A percentile compares a stretch with the other conserved stretches of the same genome.
Conservation (phyloP, 495 filamentous ascomycete species). For the Podospora comata region DNA sequence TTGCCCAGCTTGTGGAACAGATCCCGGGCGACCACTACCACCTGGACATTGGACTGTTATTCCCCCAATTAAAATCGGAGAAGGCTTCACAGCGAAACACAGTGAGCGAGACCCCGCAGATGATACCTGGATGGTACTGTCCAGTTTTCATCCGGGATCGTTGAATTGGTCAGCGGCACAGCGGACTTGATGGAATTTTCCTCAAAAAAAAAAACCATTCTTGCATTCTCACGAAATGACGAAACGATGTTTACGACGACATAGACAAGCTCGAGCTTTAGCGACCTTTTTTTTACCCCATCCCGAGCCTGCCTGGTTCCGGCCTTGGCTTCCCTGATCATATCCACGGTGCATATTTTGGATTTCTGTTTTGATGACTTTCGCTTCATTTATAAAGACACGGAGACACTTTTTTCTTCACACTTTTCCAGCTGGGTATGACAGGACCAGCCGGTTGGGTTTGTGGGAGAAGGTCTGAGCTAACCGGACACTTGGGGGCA, state of each 20-base stretch:
- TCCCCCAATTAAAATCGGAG: constrained; percentile 43
- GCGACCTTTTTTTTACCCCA: constrained; percentile 19
- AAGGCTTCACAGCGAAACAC: constrained; percentile 47
- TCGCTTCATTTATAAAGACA: constrained; percentile 8
- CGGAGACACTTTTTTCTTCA: not conserved
- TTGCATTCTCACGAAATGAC: constrained; percentile 36
- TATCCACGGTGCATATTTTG: constrained; percentile 7
- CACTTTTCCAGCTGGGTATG: constrained; percentile 26
- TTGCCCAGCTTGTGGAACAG: constrained; percentile 8
- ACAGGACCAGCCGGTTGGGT: constrained; percentile 30
- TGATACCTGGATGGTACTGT: constrained; percentile 30
- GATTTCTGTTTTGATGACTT: constrained; percentile 15
- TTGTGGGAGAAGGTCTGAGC: not conserved
- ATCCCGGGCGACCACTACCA: constrained; percentile 5
- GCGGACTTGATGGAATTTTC: constrained; percentile 17
- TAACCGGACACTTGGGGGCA: constrained; percentile 20
- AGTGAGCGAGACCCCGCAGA: constrained; percentile 21
- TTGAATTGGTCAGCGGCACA: not conserved
- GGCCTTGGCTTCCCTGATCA: not conserved
- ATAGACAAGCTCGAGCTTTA: constrained; percentile 30
- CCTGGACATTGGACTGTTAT: constrained; percentile 17
- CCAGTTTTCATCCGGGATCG: constrained; percentile 21
- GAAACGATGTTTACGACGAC: constrained; percentile 31
- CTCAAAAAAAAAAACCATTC: constrained; percentile 5
- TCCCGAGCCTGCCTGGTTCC: not conserved